Percentiles rank a stretch among this genome's conserved stretches.
phyloP scores from a whole-genome alignment of 805 yeast genomes.

The Tetrapisispora iriomotensis region DNA sequence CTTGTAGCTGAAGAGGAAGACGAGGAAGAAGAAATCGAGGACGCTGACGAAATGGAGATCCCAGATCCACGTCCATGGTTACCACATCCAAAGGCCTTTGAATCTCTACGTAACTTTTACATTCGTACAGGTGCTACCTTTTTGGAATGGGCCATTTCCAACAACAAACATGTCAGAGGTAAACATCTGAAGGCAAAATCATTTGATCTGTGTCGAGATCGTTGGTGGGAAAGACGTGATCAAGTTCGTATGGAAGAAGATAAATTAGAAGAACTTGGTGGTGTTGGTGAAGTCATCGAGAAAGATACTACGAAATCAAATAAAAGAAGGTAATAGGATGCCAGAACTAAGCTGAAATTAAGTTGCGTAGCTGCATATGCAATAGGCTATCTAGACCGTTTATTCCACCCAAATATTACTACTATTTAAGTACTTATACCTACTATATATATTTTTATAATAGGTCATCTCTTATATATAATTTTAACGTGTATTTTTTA shows the following conservation, averaged over 20 bases:
- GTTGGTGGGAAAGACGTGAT: slow-evolving; percentile 99
- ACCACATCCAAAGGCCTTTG: slow-evolving; percentile 95
- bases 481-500: not conserved
- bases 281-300: slow-evolving; percentile 81
- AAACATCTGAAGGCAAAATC: slow-evolving; percentile 82
- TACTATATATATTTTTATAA: not conserved
- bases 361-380: too few relatives aligned
- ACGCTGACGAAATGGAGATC: slow-evolving; percentile 53
- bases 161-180: slow-evolving; percentile 77
- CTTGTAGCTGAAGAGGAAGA: slow-evolving; percentile 41
- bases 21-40: slow-evolving; percentile 59
- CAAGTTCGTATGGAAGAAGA: slow-evolving; percentile 84
- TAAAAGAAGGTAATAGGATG: slow-evolving; percentile 37
- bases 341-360: too few relatives aligned
- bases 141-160: slow-evolving; percentile 87
- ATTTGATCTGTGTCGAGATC: slow-evolving; percentile 81
- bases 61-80: slow-evolving; percentile 95
- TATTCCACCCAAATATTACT: not conserved
- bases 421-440: not conserved
- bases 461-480: too few relatives aligned
- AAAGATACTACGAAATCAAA: slow-evolving; percentile 46
- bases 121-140: slow-evolving; percentile 78
- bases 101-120: slow-evolving; percentile 73
- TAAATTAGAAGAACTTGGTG: slow-evolving; percentile 79
- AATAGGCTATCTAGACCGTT: too few relatives aligned